Percentiles rank a stretch among this genome's conserved stretches.
phyloP scores from a whole-genome alignment of 75 land plant genomes.

The Pseudotsuga menziesii region DNA sequence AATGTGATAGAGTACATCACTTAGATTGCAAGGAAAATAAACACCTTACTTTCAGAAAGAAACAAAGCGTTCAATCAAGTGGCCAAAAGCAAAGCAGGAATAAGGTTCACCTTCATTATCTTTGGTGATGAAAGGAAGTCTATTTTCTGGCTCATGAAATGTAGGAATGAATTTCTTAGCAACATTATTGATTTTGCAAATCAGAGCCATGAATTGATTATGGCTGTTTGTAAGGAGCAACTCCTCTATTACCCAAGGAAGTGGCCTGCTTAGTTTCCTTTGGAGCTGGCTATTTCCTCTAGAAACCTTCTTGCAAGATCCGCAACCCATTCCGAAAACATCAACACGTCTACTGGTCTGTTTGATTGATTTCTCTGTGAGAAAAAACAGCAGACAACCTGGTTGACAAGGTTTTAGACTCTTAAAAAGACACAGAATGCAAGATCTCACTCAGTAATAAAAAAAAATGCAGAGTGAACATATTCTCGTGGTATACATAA shows the following conservation, averaged over 20 bases:
- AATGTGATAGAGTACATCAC: too few species aligned
- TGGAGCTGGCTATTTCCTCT: constrained; percentile 2
- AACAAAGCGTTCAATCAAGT: neutral
- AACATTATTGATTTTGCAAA: constrained; percentile 3
- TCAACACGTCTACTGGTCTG: too few species aligned
- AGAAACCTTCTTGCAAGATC: constrained; percentile 7
- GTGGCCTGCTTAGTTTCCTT: neutral
- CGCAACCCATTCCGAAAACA: constrained; percentile 5
- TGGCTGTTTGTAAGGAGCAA: constrained; percentile 8
- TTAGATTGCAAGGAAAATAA: neutral
- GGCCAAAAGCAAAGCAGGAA: too few species aligned
- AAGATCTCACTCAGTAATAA: neutral
- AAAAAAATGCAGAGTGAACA: neutral
- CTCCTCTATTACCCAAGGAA: constrained; percentile 7
- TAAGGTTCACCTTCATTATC: constrained; percentile 7
- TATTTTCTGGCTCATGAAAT: neutral
- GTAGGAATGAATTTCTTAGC: neutral
- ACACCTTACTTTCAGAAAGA: neutral
- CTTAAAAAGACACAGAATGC: neutral
- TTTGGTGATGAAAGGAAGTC: neutral
- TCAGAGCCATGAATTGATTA: constrained; percentile 7
- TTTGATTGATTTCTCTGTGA: neutral
- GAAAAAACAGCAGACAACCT: neutral
- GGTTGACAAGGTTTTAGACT: neutral
- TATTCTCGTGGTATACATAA: neutral